Percentiles rank a stretch among this genome's conserved stretches.
These are phyloP conservation scores for Mangifera indica DNA, from an alignment of 345 rosid genomes.

Conservation along the genomic window DNA sequence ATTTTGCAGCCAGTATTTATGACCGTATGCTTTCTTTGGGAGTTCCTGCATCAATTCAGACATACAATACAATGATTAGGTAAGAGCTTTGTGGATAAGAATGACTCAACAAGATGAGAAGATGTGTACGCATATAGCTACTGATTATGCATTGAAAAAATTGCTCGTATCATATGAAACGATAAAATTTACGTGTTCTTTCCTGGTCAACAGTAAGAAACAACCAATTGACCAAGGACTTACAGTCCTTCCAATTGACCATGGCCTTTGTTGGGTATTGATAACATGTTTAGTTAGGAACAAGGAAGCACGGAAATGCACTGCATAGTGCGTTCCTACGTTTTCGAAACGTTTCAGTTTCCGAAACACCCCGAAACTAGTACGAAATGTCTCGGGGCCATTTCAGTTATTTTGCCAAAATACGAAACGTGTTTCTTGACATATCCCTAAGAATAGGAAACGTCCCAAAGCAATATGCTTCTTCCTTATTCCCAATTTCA, in stretches of 20 bases:
- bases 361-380: too few species aligned
- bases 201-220: neutral
- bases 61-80: constrained; percentile 80
- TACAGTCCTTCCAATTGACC: neutral
- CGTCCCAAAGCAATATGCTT: too few species aligned
- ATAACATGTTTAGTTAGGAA: neutral
- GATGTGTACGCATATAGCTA: neutral
- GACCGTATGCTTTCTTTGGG: constrained; percentile 58
- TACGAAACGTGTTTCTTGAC: too few species aligned
- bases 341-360: too few species aligned
- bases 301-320: too few species aligned
- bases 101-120: constrained; percentile 1
- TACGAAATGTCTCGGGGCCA: too few species aligned
- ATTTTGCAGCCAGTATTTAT: constrained; percentile 57
- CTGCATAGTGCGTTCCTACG: too few species aligned
- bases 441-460: too few species aligned
- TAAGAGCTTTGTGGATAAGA: constrained; percentile 22
- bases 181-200: neutral
- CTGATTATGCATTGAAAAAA: neutral
- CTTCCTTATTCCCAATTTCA: too few species aligned
- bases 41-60: constrained; percentile 66
- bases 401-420: too few species aligned
- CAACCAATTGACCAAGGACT: neutral
- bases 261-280: neutral
- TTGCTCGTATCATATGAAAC: neutral